Evolutionary conservation across 2,329 filamentous ascomycete species (phyloP).

Genomic region (Neonectria sp.): DNA sequence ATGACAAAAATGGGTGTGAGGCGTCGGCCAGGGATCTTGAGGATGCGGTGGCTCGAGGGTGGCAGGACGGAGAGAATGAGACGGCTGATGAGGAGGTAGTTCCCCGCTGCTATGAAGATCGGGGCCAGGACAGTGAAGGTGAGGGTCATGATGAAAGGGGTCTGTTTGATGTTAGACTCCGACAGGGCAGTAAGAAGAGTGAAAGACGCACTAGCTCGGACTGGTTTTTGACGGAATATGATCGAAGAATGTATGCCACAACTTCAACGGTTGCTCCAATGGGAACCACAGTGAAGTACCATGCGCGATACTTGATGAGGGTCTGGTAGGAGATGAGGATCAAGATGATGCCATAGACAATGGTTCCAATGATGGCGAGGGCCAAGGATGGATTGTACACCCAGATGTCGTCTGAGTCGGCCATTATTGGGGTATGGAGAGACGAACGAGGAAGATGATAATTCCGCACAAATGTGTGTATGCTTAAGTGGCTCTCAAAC

Average conservation of each 20-base stretch:
- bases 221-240: slow-evolving; percentile 54
- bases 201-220: slow-evolving; percentile 51
- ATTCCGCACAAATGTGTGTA: not conserved
- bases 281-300: slow-evolving; percentile 60
- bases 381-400: slow-evolving; percentile 61
- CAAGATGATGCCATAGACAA: slow-evolving; percentile 58
- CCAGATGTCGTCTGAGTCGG: slow-evolving; percentile 53
- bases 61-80: slow-evolving; percentile 59
- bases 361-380: slow-evolving; percentile 58
- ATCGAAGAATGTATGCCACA: slow-evolving; percentile 57
- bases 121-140: slow-evolving; percentile 65
- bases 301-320: slow-evolving; percentile 57
- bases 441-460: not conserved
- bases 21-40: slow-evolving; percentile 54
- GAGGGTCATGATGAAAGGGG: slow-evolving; percentile 56
- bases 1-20: slow-evolving; percentile 63
- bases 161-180: slow-evolving; percentile 36
- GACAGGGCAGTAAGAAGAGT: not conserved
- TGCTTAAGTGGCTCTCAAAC: not conserved
- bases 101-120: slow-evolving; percentile 64
- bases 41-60: slow-evolving; percentile 50
- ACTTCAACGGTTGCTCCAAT: slow-evolving; percentile 60
- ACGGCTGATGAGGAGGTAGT: slow-evolving; percentile 66
- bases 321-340: slow-evolving; percentile 57
- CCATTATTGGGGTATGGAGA: slow-evolving; percentile 36